These are phyloP conservation scores for Xerocomellus dryophilus DNA, from an alignment of 768 basidiomycete species.

Conservation along the genomic window DNA sequence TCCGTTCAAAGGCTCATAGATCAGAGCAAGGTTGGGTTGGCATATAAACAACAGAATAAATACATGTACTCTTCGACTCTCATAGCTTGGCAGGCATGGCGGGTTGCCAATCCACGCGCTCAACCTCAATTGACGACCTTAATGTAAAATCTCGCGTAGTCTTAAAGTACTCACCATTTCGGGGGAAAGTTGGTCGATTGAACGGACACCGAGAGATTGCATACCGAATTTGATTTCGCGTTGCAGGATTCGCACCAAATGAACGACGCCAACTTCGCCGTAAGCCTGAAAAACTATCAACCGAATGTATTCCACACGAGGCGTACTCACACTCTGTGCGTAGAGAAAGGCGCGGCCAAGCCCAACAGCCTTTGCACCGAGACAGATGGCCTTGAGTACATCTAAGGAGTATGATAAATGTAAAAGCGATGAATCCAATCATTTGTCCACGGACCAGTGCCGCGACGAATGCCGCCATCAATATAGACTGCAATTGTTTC, in stretches of 20 bases:
- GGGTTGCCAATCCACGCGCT: slow-evolving; percentile 68
- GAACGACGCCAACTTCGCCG: slow-evolving; percentile 66
- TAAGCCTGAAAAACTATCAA: slow-evolving; percentile 52
- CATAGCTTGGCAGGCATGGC: slow-evolving; percentile 21
- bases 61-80: slow-evolving; percentile 5
- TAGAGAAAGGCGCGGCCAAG: slow-evolving; percentile 85
- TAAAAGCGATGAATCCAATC: not conserved
- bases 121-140: slow-evolving; percentile 40
- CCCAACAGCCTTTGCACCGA: slow-evolving; percentile 85
- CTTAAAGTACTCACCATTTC: slow-evolving; percentile 57
- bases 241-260: slow-evolving; percentile 63
- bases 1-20: not conserved
- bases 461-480: slow-evolving; percentile 73
- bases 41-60: not conserved
- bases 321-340: slow-evolving; percentile 65
- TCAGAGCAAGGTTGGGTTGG: not conserved
- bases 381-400: slow-evolving; percentile 84
- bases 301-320: not conserved
- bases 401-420: slow-evolving; percentile 39
- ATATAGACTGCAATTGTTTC: slow-evolving; percentile 61
- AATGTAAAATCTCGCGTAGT: not conserved
- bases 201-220: slow-evolving; percentile 69
- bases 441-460: slow-evolving; percentile 54
- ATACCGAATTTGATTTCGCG: slow-evolving; percentile 77
- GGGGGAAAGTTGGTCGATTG: slow-evolving; percentile 62